A percentile compares a stretch with the other conserved stretches of the same genome.
phyloP scores from a whole-genome alignment of 768 basidiomycete species.

The Tylopilus vinaceipallidus region DNA sequence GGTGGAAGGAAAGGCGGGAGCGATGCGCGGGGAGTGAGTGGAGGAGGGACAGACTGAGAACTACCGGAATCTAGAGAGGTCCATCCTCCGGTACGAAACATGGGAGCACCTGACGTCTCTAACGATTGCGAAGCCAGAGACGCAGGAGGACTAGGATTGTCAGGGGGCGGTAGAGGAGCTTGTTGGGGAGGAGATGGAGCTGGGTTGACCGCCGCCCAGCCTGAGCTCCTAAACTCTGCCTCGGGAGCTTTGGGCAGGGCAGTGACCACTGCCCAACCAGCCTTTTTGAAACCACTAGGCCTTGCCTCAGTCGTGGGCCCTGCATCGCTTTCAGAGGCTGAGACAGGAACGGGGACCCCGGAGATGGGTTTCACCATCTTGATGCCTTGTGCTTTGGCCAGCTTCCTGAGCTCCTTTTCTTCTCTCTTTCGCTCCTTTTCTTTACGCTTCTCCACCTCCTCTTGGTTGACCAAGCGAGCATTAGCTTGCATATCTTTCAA shows the following conservation, averaged over 20 bases:
- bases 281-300: conserved; percentile 38
- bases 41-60: conserved; percentile 28
- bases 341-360: conserved; percentile 16
- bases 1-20: conserved; percentile 17
- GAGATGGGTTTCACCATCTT: conserved; percentile 46
- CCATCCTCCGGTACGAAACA: conserved; percentile 65
- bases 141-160: conserved; percentile 8
- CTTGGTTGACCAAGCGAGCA: conserved; percentile 60
- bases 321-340: conserved; percentile 18
- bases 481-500: conserved; percentile 80
- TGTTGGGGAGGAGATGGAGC: conserved; percentile 22
- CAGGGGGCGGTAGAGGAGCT: conserved; percentile 10
- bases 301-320: conserved; percentile 15
- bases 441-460: conserved; percentile 70
- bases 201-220: conserved; percentile 16
- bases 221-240: conserved; percentile 10
- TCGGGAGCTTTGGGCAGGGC: conserved; percentile 9
- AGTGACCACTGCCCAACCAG: conserved; percentile 48
- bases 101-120: conserved; percentile 33
- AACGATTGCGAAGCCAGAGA: conserved; percentile 18
- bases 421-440: conserved; percentile 86
- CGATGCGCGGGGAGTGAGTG: conserved; percentile 19
- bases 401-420: conserved; percentile 80
- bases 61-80: conserved; percentile 58
- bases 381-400: conserved; percentile 80